Conservation (phyloP, 2,329 filamentous ascomycete genomes). For the Phialophora tarda region DNA sequence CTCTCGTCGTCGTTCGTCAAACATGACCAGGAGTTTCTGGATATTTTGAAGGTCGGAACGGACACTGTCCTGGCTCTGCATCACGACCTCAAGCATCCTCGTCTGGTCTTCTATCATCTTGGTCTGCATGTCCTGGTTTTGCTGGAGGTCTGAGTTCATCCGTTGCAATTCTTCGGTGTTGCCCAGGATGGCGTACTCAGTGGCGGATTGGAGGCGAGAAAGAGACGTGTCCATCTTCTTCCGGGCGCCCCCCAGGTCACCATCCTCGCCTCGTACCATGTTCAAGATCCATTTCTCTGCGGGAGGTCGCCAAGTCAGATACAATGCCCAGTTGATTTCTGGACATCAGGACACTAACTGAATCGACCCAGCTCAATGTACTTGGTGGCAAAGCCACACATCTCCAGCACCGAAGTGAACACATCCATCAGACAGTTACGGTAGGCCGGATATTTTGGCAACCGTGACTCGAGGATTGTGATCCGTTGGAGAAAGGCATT, state of each 20-base stretch:
- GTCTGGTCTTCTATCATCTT: constrained; percentile 14
- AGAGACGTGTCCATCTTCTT: constrained; percentile 23
- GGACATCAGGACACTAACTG: constrained; percentile 6
- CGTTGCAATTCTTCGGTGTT: constrained; percentile 24
- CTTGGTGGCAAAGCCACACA: constrained; percentile 28
- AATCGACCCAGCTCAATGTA: constrained; percentile 26
- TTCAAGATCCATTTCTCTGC: constrained; percentile 28
- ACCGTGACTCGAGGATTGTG: constrained; percentile 22
- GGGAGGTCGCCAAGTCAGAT: not conserved
- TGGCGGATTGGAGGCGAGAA: constrained; percentile 17
- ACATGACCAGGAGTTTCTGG: constrained; percentile 13
- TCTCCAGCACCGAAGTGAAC: constrained; percentile 25
- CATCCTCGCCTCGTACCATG: constrained; percentile 19
- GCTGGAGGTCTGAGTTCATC: constrained; percentile 22
- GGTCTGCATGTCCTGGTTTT: constrained; percentile 21
- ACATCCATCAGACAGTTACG: constrained; percentile 26
- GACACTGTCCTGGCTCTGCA: constrained; percentile 14
- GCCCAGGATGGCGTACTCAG: constrained; percentile 22
- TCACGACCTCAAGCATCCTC: constrained; percentile 10
- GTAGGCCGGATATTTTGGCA: constrained; percentile 22
- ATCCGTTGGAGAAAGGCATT: constrained; percentile 26
- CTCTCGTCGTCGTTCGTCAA: constrained; percentile 12
- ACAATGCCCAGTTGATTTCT: not conserved
- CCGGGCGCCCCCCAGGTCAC: constrained; percentile 16
- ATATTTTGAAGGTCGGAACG: constrained; percentile 9